Percentiles rank a stretch among this genome's conserved stretches.
Conservation (phyloP, 1,284 basidiomycete genomes). For the Puccinia brachypodii region DNA sequence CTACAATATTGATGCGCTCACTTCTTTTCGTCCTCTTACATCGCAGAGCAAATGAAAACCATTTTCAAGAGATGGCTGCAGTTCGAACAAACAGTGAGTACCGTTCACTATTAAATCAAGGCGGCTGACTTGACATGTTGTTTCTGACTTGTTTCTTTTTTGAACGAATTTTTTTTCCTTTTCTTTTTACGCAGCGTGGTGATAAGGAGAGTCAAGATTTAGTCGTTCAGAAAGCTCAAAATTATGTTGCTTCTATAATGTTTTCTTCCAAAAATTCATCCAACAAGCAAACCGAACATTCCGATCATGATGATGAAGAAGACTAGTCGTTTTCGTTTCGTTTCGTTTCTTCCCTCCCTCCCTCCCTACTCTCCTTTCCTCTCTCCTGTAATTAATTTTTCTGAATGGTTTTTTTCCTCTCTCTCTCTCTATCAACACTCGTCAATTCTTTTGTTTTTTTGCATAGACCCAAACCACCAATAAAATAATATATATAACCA, state of each 20-base stretch:
- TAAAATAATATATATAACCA: too few species aligned
- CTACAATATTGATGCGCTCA: not conserved
- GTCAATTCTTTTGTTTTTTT: too few species aligned
- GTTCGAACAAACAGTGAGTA: slow-evolving; percentile 63
- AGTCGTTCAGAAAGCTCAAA: slow-evolving; percentile 84
- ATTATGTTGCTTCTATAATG: slow-evolving; percentile 18
- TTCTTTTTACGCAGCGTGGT: slow-evolving; percentile 64
- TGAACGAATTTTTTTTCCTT: not conserved
- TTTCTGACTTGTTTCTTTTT: not conserved
- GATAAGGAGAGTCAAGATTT: slow-evolving; percentile 76
- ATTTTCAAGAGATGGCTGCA: slow-evolving; percentile 98
- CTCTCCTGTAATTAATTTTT: too few species aligned
- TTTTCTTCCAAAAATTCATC: not conserved
- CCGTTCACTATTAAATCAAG: not conserved
- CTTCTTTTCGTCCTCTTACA: not conserved
- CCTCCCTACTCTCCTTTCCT: too few species aligned
- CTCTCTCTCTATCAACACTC: too few species aligned
- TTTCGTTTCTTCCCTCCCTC: too few species aligned
- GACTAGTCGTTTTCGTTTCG: too few species aligned
- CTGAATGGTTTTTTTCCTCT: too few species aligned
- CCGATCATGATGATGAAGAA: not conserved
- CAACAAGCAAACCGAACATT: not conserved
- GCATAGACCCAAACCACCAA: too few species aligned
- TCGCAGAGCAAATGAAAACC: slow-evolving; percentile 62
- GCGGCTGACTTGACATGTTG: not conserved